Conservation (phyloP, 2,329 filamentous ascomycete species). For the Colletotrichum liriopes region DNA sequence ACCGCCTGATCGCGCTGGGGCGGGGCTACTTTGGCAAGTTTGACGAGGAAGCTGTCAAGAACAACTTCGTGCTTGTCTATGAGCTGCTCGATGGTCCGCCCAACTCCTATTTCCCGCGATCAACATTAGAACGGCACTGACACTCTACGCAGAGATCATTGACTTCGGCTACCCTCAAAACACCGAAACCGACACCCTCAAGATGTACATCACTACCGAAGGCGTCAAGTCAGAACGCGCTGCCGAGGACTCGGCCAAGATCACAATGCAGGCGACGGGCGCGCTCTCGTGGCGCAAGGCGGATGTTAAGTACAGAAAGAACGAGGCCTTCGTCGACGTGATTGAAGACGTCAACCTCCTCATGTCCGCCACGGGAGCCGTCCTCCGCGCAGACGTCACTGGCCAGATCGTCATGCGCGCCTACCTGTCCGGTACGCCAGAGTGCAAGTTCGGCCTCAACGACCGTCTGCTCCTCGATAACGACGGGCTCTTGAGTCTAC, state of each 20-base stretch:
- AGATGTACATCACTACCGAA: constrained; percentile 99
- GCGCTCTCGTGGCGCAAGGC: constrained; percentile 97
- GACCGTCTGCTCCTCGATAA: constrained; percentile 93
- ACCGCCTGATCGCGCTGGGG: constrained; percentile 89
- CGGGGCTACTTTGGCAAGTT: constrained; percentile 99
- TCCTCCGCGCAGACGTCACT: constrained; percentile 95
- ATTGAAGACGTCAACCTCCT: constrained; percentile 99
- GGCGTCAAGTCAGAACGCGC: constrained; percentile 93
- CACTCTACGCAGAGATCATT: constrained; percentile 82
- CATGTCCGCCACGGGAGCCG: constrained; percentile 97
- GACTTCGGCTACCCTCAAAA: constrained; percentile 99
- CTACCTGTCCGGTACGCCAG: constrained; percentile 94
- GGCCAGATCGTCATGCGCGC: constrained; percentile 99
- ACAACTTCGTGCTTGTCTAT: constrained; percentile 99
- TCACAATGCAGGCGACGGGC: constrained; percentile 99
- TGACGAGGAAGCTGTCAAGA: constrained; percentile 99
- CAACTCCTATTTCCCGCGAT: not conserved
- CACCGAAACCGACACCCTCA: constrained; percentile 97
- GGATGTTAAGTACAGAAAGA: constrained; percentile 99
- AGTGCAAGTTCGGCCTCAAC: constrained; percentile 99
- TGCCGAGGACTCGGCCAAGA: constrained; percentile 94
- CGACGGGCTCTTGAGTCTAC: constrained; percentile 75
- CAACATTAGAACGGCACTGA: not conserved
- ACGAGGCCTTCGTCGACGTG: constrained; percentile 98
- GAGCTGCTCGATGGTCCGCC: constrained; percentile 91